Base-by-base conservation (phyloP, 2,329 filamentous ascomycete genomes). In the Scedosporium boydii region DNA sequence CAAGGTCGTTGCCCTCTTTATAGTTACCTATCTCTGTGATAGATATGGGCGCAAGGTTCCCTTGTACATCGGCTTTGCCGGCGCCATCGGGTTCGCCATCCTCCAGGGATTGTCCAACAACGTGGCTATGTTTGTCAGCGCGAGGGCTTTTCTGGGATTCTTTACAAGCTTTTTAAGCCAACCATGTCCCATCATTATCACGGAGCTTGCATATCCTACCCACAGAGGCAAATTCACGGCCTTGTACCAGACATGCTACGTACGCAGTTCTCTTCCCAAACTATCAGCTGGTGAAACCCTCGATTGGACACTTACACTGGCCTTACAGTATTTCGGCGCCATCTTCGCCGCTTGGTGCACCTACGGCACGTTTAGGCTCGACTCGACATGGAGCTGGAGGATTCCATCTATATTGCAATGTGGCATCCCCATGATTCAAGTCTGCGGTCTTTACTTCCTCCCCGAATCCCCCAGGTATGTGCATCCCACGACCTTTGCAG, bases 41-140 rank as follows among this genome's bases (percentile, higher is more conserved):
- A 69, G 70, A 58, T 73, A 72, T 16, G 79, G 79, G 12, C 69
- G 78, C 55, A 77, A 75, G 63, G 65, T 67, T 5, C 71, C 74
- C 4, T 69, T 80, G 21, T 67, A 71, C 10, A 64, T 70, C 6
- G 76, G 76, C 12, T 70, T 69, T 2, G 62, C 76, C 10, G 58
- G 68, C 1, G 67, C 68, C 41, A 70, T 76, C 16, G 64, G 70
- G 0, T 66, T 71, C 53, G 71, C 72, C 2, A 69, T 70, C 1
- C 68, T 76, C 60, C 75, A 76, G 58, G 70, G 67, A 1, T 67
- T 67, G 1, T 68, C 72, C 1, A 63, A 63, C 18, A 71, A 70
- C 18, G 10, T 67, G 1, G 27, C 62, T 34, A 68, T 64, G 1
- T 76, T 76, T 21, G 69, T 75, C 21, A 65, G 68, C 0, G 66